These are phyloP conservation scores for Incumbomyces delicatus DNA, from an alignment of 2,329 filamentous ascomycete species.

Conservation along the genomic window DNA sequence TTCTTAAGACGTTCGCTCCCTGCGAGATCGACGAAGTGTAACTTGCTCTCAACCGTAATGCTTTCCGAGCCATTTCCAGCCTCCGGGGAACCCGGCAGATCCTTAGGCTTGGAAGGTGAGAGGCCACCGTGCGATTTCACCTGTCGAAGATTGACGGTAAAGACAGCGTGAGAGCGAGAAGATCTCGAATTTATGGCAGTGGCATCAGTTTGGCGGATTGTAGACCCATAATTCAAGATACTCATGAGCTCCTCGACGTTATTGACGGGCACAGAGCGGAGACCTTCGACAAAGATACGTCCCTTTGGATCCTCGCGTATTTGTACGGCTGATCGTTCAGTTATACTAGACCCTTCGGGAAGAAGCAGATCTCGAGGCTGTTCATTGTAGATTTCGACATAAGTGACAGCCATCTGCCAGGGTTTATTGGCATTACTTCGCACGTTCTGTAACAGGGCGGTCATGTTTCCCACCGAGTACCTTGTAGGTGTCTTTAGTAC, in stretches of 20 bases:
- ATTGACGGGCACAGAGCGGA: conserved; percentile 79
- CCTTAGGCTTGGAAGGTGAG: conserved; percentile 62
- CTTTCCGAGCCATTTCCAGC: conserved; percentile 58
- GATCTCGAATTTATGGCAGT: conserved; percentile 97
- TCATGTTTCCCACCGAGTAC: conserved; percentile 56
- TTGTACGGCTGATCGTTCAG: conserved; percentile 69
- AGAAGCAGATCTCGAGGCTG: conserved; percentile 82
- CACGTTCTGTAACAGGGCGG: conserved; percentile 26
- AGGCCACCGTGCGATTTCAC: conserved; percentile 53
- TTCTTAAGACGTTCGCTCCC: conserved; percentile 96
- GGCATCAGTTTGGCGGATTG: conserved; percentile 90
- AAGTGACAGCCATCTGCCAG: conserved; percentile 89
- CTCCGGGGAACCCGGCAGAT: conserved; percentile 77
- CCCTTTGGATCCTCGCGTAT: conserved; percentile 93
- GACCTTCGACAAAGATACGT: conserved; percentile 83
- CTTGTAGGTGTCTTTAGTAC: conserved; percentile 71
- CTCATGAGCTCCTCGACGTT: conserved; percentile 84
- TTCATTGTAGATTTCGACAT: conserved; percentile 97
- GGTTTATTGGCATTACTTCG: conserved; percentile 53
- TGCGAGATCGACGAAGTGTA: conserved; percentile 96
- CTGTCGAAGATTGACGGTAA: conserved; percentile 80
- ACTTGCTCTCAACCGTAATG: conserved; percentile 83
- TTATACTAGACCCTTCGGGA: conserved; percentile 57
- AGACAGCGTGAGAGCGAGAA: conserved; percentile 93
- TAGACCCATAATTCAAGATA: conserved; percentile 83